Evolutionary conservation across 2,329 filamentous ascomycete species (phyloP).

Genomic region (Exophiala alcalophila): DNA sequence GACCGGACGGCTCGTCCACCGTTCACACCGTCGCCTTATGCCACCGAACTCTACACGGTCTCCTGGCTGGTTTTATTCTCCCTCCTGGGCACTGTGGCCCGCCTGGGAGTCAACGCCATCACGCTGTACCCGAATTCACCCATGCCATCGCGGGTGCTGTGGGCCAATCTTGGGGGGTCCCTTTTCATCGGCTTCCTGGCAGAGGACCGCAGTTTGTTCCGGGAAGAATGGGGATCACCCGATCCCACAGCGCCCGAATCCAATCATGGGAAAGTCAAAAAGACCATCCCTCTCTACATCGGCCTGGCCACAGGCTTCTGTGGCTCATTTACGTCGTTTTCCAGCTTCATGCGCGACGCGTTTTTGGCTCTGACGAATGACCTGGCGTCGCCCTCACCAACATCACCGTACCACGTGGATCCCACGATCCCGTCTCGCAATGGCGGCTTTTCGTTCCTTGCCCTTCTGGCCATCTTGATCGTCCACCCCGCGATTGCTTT

Average conservation of each 20-base stretch:
- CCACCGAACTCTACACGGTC: conserved; percentile 46
- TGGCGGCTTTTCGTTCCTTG: conserved; percentile 74
- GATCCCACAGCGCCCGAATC: conserved; percentile 11
- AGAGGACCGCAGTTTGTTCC: conserved; percentile 71
- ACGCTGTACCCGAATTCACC: conserved; percentile 76
- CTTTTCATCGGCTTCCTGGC: conserved; percentile 76
- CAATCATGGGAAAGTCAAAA: conserved; percentile 52
- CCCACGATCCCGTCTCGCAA: conserved; percentile 49
- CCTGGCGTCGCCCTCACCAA: conserved; percentile 50
- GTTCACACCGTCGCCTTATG: conserved; percentile 5
- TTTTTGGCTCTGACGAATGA: conserved; percentile 74
- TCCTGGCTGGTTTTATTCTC: conserved; percentile 80
- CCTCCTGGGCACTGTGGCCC: conserved; percentile 72
- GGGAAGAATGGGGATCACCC: conserved; percentile 37
- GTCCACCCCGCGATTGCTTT: conserved; percentile 67
- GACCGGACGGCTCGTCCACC: conserved; percentile 1
- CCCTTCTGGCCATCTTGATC: conserved; percentile 67
- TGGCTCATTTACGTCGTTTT: conserved; percentile 83
- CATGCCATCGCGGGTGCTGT: conserved; percentile 67
- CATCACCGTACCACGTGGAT: conserved; percentile 40
- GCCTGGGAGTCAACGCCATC: conserved; percentile 71
- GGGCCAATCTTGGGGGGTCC: conserved; percentile 80
- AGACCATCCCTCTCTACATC: conserved; percentile 78
- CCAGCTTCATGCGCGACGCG: conserved; percentile 72
- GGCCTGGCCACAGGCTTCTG: conserved; percentile 82